Evolutionary conservation across 352 stramenopile genomes (phyloP).

Genomic region (Pythium utonaiense): DNA sequence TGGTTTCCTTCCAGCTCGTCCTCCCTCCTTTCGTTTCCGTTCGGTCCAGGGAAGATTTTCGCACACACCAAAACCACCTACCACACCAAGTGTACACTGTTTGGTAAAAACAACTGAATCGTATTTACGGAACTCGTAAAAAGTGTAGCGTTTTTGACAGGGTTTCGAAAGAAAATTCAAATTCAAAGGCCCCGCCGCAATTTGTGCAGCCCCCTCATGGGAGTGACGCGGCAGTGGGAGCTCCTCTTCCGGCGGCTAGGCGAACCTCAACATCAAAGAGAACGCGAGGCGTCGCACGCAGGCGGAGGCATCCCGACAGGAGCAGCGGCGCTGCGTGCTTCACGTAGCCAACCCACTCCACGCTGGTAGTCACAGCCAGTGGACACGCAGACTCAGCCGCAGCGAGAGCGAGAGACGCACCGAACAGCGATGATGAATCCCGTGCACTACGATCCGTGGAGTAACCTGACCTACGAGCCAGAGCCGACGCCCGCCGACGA

Average conservation of each 20-base stretch:
- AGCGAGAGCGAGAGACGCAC: too few species aligned
- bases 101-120: conserved; percentile 14
- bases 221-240: not conserved
- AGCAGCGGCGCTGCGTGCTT: not conserved
- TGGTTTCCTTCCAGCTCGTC: not conserved
- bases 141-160: conserved; percentile 9
- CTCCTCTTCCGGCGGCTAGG: conserved; percentile 1
- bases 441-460: conserved; percentile 23
- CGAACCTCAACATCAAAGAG: conserved; percentile 23
- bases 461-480: conserved; percentile 24
- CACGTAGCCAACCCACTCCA: too few species aligned
- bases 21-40: conserved; percentile 5
- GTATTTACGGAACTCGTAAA: conserved; percentile 7
- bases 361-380: too few species aligned
- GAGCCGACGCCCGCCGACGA: conserved; percentile 15
- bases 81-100: conserved; percentile 9
- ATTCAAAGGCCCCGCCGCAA: conserved; percentile 25
- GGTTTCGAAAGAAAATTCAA: conserved; percentile 24
- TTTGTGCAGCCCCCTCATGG: conserved; percentile 4
- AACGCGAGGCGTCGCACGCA: not conserved
- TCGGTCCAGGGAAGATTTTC: conserved; percentile 22
- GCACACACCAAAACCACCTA: not conserved
- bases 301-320: not conserved
- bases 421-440: conserved; percentile 19
- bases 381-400: too few species aligned